phyloP scores from a whole-genome alignment of 805 yeast species.

The Saccharomycopsis babjevae region DNA sequence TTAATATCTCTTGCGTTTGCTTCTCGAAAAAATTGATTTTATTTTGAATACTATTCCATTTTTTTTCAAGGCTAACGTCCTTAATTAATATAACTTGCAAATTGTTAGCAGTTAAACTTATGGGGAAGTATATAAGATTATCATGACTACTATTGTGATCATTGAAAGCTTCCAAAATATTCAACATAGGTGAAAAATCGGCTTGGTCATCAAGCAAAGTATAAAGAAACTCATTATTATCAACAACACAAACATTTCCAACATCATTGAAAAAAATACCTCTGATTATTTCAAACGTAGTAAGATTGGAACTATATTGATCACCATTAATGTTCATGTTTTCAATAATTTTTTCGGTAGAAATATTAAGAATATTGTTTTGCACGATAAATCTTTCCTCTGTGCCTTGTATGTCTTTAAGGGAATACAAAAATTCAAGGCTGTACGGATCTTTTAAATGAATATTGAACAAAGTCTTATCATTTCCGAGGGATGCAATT shows the following conservation, averaged over 20 bases:
- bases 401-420: neutral
- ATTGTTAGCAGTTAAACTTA: constrained; percentile 1
- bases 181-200: constrained; percentile 8
- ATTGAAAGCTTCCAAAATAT: constrained; percentile 13
- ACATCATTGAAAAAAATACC: constrained; percentile 12
- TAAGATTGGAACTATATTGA: neutral
- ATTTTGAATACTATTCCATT: constrained; percentile 2
- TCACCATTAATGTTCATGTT: neutral
- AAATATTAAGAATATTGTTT: neutral
- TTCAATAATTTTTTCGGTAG: neutral
- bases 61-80: constrained; percentile 9
- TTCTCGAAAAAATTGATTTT: constrained; percentile 3
- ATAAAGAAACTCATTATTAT: constrained; percentile 11
- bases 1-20: neutral
- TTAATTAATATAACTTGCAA: constrained; percentile 13
- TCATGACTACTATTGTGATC: constrained; percentile 8
- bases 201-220: neutral
- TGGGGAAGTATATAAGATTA: constrained; percentile 14
- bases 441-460: constrained; percentile 5
- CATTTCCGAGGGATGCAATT: constrained; percentile 9
- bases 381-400: neutral
- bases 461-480: constrained; percentile 6
- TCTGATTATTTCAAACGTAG: constrained; percentile 2
- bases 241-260: constrained; percentile 12
- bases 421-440: constrained; percentile 3